Evolutionary conservation across 148 eudicot species (phyloP).

Genomic region (Rhododendron mucronatum): DNA sequence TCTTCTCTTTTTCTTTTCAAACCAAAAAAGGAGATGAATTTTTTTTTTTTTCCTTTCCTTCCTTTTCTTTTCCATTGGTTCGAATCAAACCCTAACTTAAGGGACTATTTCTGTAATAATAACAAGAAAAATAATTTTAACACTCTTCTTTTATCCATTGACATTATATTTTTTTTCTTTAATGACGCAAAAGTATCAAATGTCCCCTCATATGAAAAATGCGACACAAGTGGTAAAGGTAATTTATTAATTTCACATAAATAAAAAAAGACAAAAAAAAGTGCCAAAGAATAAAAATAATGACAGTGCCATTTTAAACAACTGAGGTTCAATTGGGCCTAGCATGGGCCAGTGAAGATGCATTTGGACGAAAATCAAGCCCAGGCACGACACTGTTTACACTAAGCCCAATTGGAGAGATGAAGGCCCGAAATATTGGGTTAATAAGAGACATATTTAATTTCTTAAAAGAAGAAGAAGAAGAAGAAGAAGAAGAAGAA

Average conservation of each 20-base stretch:
- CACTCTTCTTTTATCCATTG: too few relatives aligned
- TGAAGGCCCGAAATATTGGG: neutral
- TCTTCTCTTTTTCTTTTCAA: too few relatives aligned
- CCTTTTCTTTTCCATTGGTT: too few relatives aligned
- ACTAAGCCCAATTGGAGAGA: neutral
- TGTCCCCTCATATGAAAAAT: neutral
- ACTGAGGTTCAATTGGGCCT: neutral
- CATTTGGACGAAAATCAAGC: neutral
- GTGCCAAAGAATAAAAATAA: neutral
- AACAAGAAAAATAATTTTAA: neutral
- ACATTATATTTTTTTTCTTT: too few relatives aligned
- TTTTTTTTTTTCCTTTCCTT: neutral
- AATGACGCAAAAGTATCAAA: neutral
- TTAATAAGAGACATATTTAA: neutral
- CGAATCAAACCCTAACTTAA: neutral
- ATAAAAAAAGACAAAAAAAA: too few relatives aligned
- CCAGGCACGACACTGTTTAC: neutral
- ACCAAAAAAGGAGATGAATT: too few relatives aligned
- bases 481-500: too few relatives aligned
- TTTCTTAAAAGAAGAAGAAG: too few relatives aligned
- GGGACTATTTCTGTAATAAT: neutral
- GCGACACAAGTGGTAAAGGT: neutral
- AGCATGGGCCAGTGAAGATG: neutral
- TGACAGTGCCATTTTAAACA: neutral
- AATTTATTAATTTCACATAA: neutral